Percentiles rank a stretch among this genome's conserved stretches.
Evolutionary conservation across 2,329 filamentous ascomycete species (phyloP).

Genomic region (Huntiella savannae): DNA sequence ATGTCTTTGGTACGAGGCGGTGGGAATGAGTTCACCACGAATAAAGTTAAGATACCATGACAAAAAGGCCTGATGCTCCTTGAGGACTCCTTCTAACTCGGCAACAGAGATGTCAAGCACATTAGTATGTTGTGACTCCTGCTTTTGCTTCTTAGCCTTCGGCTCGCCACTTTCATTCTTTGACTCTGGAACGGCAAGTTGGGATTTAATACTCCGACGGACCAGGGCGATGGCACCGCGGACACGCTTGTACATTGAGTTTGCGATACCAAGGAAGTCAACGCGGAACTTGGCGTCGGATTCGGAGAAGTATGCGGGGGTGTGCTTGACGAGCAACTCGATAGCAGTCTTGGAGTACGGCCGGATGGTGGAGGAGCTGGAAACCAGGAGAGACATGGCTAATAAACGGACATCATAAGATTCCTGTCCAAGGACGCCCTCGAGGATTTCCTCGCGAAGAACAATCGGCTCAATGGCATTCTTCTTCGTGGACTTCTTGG

Average conservation of each 20-base stretch:
- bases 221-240: constrained; percentile 44
- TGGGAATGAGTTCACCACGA: constrained; percentile 53
- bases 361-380: constrained; percentile 54
- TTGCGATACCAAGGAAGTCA: constrained; percentile 55
- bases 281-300: constrained; percentile 73
- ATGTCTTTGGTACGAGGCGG: constrained; percentile 77
- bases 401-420: constrained; percentile 52
- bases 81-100: constrained; percentile 22
- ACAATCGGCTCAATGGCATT: constrained; percentile 15
- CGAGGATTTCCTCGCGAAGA: constrained; percentile 26
- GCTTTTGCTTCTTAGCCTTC: constrained; percentile 14
- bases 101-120: constrained; percentile 21
- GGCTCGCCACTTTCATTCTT: constrained; percentile 15
- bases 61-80: constrained; percentile 45
- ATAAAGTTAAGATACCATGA: constrained; percentile 57
- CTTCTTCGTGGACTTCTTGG: constrained; percentile 10
- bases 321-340: constrained; percentile 39
- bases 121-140: constrained; percentile 22
- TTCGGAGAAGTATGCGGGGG: constrained; percentile 61
- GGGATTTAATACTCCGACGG: constrained; percentile 22
- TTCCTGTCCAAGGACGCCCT: constrained; percentile 33
- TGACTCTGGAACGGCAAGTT: constrained; percentile 18
- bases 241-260: constrained; percentile 59
- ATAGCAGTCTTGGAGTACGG: constrained; percentile 49
- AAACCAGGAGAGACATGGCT: constrained; percentile 63